Percentiles rank a stretch among this genome's conserved stretches.
These are phyloP conservation scores for Teratosphaeria zuluensis DNA, from an alignment of 2,329 filamentous ascomycete species.

Conservation along the genomic window DNA sequence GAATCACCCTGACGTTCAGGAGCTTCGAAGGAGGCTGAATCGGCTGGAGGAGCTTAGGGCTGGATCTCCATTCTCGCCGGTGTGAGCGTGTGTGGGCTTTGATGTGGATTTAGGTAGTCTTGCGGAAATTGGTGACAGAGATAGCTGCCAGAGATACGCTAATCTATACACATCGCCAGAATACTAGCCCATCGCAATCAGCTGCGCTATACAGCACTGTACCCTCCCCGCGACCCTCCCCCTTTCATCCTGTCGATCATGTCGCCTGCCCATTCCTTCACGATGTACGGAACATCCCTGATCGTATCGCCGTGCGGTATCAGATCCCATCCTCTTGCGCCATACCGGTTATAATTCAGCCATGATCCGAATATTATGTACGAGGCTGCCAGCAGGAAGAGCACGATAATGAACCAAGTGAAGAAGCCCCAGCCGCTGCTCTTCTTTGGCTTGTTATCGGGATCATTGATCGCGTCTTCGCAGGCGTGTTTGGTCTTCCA, in stretches of 20 bases:
- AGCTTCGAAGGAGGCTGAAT: neutral
- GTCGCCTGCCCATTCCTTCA: constrained; percentile 77
- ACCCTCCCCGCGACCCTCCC: constrained; percentile 66
- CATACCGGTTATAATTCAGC: constrained; percentile 98
- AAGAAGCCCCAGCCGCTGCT: constrained; percentile 82
- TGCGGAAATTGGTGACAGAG: no score
- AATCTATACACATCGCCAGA: neutral
- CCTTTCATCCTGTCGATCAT: constrained; percentile 79
- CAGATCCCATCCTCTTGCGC: constrained; percentile 88
- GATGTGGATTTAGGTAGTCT: no score
- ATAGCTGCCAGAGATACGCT: neutral
- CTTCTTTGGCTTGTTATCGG: constrained; percentile 23
- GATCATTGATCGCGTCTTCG: constrained; percentile 44
- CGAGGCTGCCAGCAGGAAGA: constrained; percentile 73
- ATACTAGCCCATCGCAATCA: neutral
- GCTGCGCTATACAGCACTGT: constrained; percentile 73
- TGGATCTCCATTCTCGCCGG: neutral
- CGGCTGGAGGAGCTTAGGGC: neutral
- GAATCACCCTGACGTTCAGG: neutral
- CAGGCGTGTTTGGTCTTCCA: constrained; percentile 89
- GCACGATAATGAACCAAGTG: constrained; percentile 86
- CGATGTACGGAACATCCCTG: constrained; percentile 80
- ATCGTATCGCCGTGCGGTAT: constrained; percentile 88
- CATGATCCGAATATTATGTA: constrained; percentile 98
- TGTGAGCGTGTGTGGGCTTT: neutral